A percentile compares a stretch with the other conserved stretches of the same genome.
phyloP scores from a whole-genome alignment of 805 yeast species.

The Yarrowia sp. region DNA sequence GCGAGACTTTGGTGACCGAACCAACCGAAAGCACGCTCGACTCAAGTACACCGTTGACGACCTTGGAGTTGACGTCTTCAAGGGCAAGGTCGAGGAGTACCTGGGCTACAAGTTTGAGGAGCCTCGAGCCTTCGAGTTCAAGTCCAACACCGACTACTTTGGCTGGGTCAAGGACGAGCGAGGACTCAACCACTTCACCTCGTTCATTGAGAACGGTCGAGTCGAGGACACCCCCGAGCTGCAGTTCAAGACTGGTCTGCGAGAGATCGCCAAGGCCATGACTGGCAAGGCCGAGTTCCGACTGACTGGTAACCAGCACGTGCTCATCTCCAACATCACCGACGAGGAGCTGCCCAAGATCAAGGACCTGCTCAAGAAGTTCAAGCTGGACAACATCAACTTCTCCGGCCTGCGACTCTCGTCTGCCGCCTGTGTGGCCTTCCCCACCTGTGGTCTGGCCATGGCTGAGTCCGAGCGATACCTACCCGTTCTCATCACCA shows the following conservation, averaged over 20 bases:
- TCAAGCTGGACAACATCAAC: constrained; percentile 82
- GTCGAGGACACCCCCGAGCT: constrained; percentile 89
- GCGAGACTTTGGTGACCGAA: constrained; percentile 93
- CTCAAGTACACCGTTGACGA: constrained; percentile 96
- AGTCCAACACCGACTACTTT: constrained; percentile 86
- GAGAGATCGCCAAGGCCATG: constrained; percentile 75
- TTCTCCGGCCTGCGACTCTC: constrained; percentile 86
- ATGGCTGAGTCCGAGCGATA: constrained; percentile 98
- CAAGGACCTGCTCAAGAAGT: constrained; percentile 69
- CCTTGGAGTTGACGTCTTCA: constrained; percentile 85
- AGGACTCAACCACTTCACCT: constrained; percentile 87
- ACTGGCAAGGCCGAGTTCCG: constrained; percentile 74
- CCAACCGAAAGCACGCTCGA: constrained; percentile 96
- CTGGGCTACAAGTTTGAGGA: constrained; percentile 78
- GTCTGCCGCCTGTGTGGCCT: constrained; percentile 96
- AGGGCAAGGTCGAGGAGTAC: constrained; percentile 78
- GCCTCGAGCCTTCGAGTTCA: constrained; percentile 75
- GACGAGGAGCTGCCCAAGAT: constrained; percentile 70
- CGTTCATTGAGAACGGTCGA: constrained; percentile 95
- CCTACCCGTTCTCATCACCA: constrained; percentile 79
- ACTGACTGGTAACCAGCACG: constrained; percentile 95
- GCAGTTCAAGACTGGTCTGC: constrained; percentile 88
- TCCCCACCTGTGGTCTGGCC: constrained; percentile 98
- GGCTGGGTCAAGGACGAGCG: constrained; percentile 88
- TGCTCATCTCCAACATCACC: constrained; percentile 73